Evolutionary conservation across 345 rosid genomes (phyloP).

Genomic region (Balakata baccata): DNA sequence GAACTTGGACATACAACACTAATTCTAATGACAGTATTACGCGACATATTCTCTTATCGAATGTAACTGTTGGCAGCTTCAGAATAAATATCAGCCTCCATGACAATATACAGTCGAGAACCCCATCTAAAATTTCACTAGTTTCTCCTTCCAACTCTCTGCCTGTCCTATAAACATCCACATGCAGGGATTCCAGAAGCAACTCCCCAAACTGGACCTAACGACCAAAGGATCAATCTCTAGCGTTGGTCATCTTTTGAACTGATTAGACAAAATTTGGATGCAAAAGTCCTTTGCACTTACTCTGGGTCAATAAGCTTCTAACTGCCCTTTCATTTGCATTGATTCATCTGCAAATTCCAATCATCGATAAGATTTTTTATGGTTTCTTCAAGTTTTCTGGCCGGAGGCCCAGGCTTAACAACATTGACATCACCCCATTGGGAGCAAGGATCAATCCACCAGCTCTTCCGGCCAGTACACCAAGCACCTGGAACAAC

Average conservation of each 20-base stretch:
- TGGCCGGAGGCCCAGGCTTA: conserved; percentile 78
- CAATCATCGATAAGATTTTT: conserved; percentile 65
- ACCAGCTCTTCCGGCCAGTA: conserved; percentile 63
- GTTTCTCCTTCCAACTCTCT: conserved; percentile 24
- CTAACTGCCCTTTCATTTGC: conserved; percentile 53
- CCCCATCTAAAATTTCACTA: conserved; percentile 20
- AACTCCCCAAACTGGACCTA: conserved; percentile 36
- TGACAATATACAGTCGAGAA: conserved; percentile 9
- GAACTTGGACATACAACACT: conserved; percentile 24
- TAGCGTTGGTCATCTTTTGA: conserved; percentile 15
- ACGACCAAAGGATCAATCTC: conserved; percentile 37
- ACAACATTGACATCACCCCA: conserved; percentile 85
- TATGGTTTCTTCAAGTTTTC: conserved; percentile 61
- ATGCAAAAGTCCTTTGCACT: conserved; percentile 26
- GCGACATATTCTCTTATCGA: conserved; percentile 17
- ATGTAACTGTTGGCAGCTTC: conserved; percentile 4
- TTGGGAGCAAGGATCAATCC: conserved; percentile 88
- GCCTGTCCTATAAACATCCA: conserved; percentile 30
- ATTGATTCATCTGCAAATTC: conserved; percentile 65
- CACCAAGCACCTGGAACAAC: conserved; percentile 94
- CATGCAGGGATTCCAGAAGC: conserved; percentile 15
- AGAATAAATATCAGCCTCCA: conserved; percentile 3
- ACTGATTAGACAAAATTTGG: conserved; percentile 19
- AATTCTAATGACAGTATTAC: conserved; percentile 21
- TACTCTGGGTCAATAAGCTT: conserved; percentile 3